These are phyloP conservation scores for Grosmannia clavigera DNA, from an alignment of 2,329 filamentous ascomycete genomes.

Conservation along the genomic window DNA sequence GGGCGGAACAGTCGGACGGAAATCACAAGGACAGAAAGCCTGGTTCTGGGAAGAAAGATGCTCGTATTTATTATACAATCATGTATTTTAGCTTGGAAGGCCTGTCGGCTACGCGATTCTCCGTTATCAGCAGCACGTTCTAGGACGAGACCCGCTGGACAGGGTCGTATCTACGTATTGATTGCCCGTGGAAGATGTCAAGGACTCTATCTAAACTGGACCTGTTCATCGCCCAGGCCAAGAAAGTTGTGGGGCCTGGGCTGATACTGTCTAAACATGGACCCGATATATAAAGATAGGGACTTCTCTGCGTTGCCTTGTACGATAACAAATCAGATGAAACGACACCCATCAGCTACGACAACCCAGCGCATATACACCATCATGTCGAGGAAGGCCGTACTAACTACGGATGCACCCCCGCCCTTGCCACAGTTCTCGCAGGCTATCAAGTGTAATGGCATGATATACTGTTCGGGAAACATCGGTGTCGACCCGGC, in stretches of 20 bases:
- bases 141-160: neutral
- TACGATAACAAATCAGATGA: neutral
- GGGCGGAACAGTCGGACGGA: neutral
- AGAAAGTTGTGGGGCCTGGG: neutral
- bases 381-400: slow-evolving; percentile 14
- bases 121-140: neutral
- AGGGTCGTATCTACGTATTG: neutral
- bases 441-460: slow-evolving; percentile 49
- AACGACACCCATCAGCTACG: neutral
- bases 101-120: neutral
- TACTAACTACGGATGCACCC: slow-evolving; percentile 35
- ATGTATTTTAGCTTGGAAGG: neutral
- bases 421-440: slow-evolving; percentile 43
- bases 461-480: slow-evolving; percentile 60
- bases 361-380: neutral
- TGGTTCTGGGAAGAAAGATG: neutral
- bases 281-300: no score
- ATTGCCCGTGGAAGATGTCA: neutral
- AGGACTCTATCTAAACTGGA: neutral
- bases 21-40: neutral
- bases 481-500: slow-evolving; percentile 43
- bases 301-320: neutral
- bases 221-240: neutral
- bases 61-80: neutral
- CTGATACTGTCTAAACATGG: neutral